Conservation (phyloP, 2,329 filamentous ascomycete species). For the Zymoseptoria crescenta region DNA sequence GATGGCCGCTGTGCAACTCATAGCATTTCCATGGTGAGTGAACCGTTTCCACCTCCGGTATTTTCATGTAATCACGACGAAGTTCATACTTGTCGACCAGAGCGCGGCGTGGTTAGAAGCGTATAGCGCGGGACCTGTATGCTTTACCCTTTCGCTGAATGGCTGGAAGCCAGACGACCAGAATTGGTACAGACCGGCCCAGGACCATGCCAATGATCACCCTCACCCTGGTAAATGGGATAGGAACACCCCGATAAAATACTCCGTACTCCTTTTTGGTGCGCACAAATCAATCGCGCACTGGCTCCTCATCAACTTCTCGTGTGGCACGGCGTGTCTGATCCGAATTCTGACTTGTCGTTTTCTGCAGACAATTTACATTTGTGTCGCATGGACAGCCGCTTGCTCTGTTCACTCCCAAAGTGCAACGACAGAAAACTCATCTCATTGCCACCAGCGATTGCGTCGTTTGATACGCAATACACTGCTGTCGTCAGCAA, state of each 20-base stretch:
- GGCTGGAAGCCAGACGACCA: background rate
- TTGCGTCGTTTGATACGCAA: background rate
- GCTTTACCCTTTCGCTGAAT: background rate
- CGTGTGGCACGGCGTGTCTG: background rate
- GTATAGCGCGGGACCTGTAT: background rate
- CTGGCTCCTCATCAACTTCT: no score
- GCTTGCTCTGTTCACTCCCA: background rate
- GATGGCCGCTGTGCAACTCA: background rate
- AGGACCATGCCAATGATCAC: background rate
- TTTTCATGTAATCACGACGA: background rate
- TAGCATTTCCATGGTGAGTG: background rate
- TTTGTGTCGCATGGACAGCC: background rate
- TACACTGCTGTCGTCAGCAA: background rate
- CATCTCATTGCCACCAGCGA: background rate
- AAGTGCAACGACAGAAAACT: background rate
- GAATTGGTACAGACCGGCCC: background rate
- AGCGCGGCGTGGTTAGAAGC: background rate
- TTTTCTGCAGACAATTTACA: background rate
- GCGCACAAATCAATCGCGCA: background rate
- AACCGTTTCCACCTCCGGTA: background rate
- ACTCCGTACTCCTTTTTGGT: background rate
- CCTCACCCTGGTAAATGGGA: background rate
- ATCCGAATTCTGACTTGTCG: background rate
- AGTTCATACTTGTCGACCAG: background rate
- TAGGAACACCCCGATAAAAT: background rate